Conservation (phyloP, 345 rosid genomes). For the Acer saccharum region DNA sequence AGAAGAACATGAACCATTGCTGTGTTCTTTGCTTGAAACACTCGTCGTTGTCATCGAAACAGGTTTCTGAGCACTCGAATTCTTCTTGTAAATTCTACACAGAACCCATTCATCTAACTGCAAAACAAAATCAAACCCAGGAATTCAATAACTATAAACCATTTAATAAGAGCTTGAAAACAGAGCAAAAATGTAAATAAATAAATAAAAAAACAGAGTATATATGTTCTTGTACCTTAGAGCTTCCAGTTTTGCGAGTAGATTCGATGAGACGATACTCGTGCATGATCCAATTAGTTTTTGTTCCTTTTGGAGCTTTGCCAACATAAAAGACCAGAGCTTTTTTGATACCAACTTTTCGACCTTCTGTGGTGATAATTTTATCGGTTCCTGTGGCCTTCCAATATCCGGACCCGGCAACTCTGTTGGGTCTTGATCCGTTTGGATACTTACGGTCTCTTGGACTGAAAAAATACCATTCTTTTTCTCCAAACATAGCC, state of each 20-base stretch:
- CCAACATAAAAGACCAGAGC: slow-evolving; percentile 93
- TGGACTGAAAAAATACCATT: slow-evolving; percentile 96
- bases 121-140: not conserved
- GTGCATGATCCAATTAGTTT: slow-evolving; percentile 99
- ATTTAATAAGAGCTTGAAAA: not conserved
- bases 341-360: slow-evolving; percentile 89
- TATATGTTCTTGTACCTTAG: slow-evolving; percentile 45
- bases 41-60: slow-evolving; percentile 22
- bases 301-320: slow-evolving; percentile 89
- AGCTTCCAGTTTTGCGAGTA: slow-evolving; percentile 60
- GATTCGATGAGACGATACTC: slow-evolving; percentile 82
- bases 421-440: slow-evolving; percentile 92
- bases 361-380: slow-evolving; percentile 64
- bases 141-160: not conserved
- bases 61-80: slow-evolving; percentile 57
- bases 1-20: slow-evolving; percentile 65
- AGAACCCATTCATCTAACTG: slow-evolving; percentile 98
- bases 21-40: slow-evolving; percentile 59
- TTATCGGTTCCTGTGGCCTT: slow-evolving; percentile 98
- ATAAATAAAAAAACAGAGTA: not conserved
- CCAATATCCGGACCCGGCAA: slow-evolving; percentile 97
- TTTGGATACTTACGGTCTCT: slow-evolving; percentile 93
- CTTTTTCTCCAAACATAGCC: slow-evolving; percentile 89
- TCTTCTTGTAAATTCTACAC: slow-evolving; percentile 90
- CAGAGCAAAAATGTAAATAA: too few species aligned